Evolutionary conservation across 2,329 filamentous ascomycete species (phyloP).

Genomic region (Cylindrodendrum hubeiense): DNA sequence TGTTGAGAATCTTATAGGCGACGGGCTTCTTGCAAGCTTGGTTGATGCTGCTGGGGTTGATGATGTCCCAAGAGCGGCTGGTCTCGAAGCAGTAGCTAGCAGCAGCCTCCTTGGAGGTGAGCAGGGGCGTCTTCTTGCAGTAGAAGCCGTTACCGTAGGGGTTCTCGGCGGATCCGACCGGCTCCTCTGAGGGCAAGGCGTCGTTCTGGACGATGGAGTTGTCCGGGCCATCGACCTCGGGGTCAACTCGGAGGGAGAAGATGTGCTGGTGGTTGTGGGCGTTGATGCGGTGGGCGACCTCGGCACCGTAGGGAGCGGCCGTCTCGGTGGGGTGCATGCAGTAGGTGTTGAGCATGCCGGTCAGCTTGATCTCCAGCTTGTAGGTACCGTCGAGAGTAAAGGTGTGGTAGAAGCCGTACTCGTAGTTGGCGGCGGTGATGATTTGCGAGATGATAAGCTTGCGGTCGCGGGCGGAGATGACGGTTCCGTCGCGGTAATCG

Average conservation of each 20-base stretch:
- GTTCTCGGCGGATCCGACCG: slow-evolving; percentile 85
- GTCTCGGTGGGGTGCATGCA: slow-evolving; percentile 54
- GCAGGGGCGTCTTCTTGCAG: slow-evolving; percentile 83
- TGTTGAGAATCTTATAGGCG: slow-evolving; percentile 89
- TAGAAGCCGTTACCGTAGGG: slow-evolving; percentile 92
- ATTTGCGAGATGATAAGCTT: slow-evolving; percentile 74
- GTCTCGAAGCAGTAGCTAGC: slow-evolving; percentile 86
- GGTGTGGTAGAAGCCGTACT: slow-evolving; percentile 61
- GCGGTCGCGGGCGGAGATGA: slow-evolving; percentile 68
- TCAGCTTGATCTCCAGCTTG: slow-evolving; percentile 66
- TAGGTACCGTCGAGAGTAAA: slow-evolving; percentile 74
- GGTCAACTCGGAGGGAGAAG: slow-evolving; percentile 75
- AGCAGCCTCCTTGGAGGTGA: slow-evolving; percentile 74
- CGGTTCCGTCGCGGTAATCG: slow-evolving; percentile 70
- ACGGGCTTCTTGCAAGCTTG: slow-evolving; percentile 87
- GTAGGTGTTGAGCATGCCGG: slow-evolving; percentile 59
- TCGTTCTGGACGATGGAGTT: slow-evolving; percentile 83
- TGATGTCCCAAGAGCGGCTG: slow-evolving; percentile 90
- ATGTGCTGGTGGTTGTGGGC: slow-evolving; percentile 80
- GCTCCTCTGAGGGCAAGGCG: slow-evolving; percentile 75
- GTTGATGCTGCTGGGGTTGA: slow-evolving; percentile 85
- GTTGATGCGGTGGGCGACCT: slow-evolving; percentile 72
- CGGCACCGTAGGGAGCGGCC: slow-evolving; percentile 69
- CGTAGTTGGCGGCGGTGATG: slow-evolving; percentile 76
- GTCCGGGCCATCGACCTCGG: slow-evolving; percentile 70